Base-by-base conservation (phyloP, 1,284 basidiomycete species). In the Leccinum cinnamomeum region DNA sequence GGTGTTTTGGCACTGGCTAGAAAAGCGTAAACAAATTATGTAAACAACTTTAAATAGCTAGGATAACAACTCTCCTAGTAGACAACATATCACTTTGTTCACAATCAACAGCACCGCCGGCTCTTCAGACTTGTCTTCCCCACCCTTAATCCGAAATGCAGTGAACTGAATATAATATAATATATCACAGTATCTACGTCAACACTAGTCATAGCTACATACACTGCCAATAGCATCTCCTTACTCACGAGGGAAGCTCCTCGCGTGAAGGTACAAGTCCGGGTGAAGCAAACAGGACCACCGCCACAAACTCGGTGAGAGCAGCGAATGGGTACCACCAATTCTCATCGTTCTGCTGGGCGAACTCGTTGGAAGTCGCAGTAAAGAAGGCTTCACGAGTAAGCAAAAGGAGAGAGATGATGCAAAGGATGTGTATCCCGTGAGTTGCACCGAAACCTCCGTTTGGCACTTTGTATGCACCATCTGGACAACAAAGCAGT, bases 261-360 rank as follows among this genome's bases (percentile, higher is more conserved):
- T 71, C 71, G 3, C 67, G 68, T 10, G 73, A 69, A 20, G 81
- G 82, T 0, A 83, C 76, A 10, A 83, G 72, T 1, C 79, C 81
- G 1, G 81, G 81, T 2, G 73, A 68, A 12, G 75, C 61, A 56
- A 79, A 81, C 53, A 82, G 67, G 5, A 77, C 30, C 0, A 79
- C 79, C 0, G 78, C 80, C 25, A 82, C 62, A 23, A 81, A 60
- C 68, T 84, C 82, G 2, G 81, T 74, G 7, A 80, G 57, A 2
- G 79, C 81, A 3, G 79, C 68, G 7, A 84, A 72, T 2, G 82
- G 80, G 61, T 82, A 84, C 79, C 80, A 84, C 51, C 76, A 72
- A 30, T 72, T 67, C 64, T 84, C 81, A 28, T 79, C 70, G 46
- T 77, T 73, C 63, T 77, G 75, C 60, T 67, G 73, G 0, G 66